These are phyloP conservation scores for Juncus effusus DNA, from an alignment of 176 grass and related monocot genomes.

Conservation along the genomic window DNA sequence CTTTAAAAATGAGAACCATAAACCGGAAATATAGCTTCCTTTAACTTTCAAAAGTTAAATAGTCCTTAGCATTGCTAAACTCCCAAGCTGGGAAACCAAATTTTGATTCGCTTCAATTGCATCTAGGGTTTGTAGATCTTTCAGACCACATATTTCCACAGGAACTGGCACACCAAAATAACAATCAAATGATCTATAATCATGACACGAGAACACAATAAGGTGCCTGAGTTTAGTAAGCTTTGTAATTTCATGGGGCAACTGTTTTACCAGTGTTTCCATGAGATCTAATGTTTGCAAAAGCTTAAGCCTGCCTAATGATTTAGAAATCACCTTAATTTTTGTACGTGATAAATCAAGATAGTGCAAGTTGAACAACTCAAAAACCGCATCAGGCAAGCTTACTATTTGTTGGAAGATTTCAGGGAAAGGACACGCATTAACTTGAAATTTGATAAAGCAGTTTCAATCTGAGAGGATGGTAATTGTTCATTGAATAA, in stretches of 20 bases:
- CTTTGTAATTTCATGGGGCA: slow-evolving; percentile 27
- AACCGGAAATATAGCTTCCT: too few species aligned
- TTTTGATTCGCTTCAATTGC: slow-evolving; percentile 13
- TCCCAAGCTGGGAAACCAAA: too few species aligned
- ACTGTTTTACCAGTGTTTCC: slow-evolving; percentile 22
- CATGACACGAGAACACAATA: background rate
- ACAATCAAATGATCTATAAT: slow-evolving; percentile 5
- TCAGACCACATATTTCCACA: slow-evolving; percentile 6
- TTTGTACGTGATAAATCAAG: slow-evolving; percentile 15
- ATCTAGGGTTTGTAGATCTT: slow-evolving; percentile 25
- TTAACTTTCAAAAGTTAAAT: too few species aligned
- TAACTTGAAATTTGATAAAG: slow-evolving; percentile 33
- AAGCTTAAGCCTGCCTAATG: slow-evolving; percentile 28
- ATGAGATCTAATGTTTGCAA: slow-evolving; percentile 39
- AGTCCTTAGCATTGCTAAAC: too few species aligned
- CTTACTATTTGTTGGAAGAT: slow-evolving; percentile 24
- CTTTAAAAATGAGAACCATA: slow-evolving; percentile 38
- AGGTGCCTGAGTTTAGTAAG: slow-evolving; percentile 26
- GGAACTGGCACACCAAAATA: background rate
- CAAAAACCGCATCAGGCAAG: slow-evolving; percentile 29
- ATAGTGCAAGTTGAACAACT: slow-evolving; percentile 19
- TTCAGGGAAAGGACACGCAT: slow-evolving; percentile 30
- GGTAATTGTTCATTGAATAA: slow-evolving; percentile 19
- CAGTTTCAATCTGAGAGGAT: slow-evolving; percentile 26
- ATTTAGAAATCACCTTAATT: slow-evolving; percentile 35